Base-by-base conservation (phyloP, 306 rosid genomes). In the Benincasa hispida region DNA sequence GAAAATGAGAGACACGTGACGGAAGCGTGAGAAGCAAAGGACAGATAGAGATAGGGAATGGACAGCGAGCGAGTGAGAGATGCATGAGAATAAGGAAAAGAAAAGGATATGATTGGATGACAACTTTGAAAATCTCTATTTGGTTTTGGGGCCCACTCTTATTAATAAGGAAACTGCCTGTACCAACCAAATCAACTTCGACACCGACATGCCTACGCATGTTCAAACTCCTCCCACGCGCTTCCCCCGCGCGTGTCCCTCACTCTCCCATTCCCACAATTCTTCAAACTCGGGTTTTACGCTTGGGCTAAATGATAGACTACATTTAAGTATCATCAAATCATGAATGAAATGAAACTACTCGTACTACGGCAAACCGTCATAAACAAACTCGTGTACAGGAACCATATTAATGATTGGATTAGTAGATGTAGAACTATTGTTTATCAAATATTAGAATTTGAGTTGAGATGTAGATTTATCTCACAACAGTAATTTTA, bases 181-280 rank as follows among this genome's bases (percentile, higher is more conserved):
- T 72, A 50, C 59, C 59, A 48, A 50, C 76, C 58, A 27, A 72
- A 72, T 72, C 59, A 32, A 72, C 30, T 39, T 66, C 28, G 75
- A 15, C 57, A 24, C 75, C 75, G 75, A 69, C 75, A 69, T 39
- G 21, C 74, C 35, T 10, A 30, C 48, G 18, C 72, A n/a, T 19
- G 17, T 35, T 34, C 66, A 10, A 6, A 5, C 32, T 28, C 39
- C 22, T 1, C 42, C 25, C 24, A 15, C 70, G n/a, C 70, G 0
- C 5, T 17, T 9, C 21, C 45, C 15, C 30, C 8, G 50, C 19
- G 73, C 51, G 73, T 66, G 10, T 63, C 4, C 39, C 27, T 14
- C 72, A 63, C 72, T 15, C 8, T 32, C 42, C 42, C 2, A 5
- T 50, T 4, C 17, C 17, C 17, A n/a, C n/a, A 42, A 0, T 48